phyloP scores from a whole-genome alignment of 2,329 filamentous ascomycete species.

The Ophiostoma australiae region DNA sequence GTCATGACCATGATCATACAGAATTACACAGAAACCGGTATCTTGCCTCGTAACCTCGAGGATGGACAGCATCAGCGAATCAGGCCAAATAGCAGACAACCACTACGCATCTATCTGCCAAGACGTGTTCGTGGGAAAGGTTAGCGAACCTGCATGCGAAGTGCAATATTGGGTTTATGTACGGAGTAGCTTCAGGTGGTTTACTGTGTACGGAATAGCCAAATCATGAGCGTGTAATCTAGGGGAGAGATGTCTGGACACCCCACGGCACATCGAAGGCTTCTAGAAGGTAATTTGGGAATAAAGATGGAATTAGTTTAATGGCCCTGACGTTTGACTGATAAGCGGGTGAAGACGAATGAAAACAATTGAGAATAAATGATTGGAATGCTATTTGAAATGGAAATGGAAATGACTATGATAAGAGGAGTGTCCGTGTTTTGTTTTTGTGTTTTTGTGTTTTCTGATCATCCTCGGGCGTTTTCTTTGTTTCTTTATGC shows the following conservation, averaged over 20 bases:
- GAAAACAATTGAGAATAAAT: not conserved
- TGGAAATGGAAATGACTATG: not conserved
- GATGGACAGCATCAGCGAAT: not conserved
- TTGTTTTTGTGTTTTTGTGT: not conserved
- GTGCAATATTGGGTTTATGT: not conserved
- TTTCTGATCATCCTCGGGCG: no score
- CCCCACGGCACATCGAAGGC: conserved; percentile 4
- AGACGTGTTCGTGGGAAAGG: conserved; percentile 6
- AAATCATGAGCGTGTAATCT: not conserved
- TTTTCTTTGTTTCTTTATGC: not conserved
- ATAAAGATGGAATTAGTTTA: not conserved
- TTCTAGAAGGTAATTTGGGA: not conserved
- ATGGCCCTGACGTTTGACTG: not conserved
- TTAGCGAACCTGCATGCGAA: not conserved
- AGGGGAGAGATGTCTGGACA: not conserved
- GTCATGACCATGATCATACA: not conserved
- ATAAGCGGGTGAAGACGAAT: conserved; percentile 1
- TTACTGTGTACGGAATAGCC: not conserved
- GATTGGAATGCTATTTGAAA: not conserved
- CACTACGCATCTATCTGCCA: conserved; percentile 6
- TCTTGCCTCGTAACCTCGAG: not conserved
- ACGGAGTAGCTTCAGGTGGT: not conserved
- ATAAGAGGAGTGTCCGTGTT: not conserved
- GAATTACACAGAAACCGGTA: not conserved
- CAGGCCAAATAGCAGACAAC: not conserved